A percentile compares a stretch with the other conserved stretches of the same genome.
Conservation (phyloP, 495 filamentous ascomycete species). For the Neurospora pannonica region DNA sequence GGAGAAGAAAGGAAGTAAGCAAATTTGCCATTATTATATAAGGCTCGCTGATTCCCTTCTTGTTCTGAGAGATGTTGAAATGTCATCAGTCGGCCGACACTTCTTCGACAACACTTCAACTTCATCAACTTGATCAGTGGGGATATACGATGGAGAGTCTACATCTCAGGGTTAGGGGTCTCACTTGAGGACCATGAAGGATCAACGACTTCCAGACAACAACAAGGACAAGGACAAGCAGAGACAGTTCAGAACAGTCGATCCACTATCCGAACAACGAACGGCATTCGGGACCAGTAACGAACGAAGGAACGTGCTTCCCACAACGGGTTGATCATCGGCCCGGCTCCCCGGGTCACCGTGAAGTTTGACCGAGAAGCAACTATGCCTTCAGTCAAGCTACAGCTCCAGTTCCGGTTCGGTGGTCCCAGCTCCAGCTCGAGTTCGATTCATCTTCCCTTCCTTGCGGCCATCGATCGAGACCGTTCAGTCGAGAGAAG, state of each 20-base stretch:
- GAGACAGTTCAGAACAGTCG: background rate
- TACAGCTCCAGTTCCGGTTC: too few species aligned
- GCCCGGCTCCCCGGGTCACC: background rate
- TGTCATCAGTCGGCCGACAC: background rate
- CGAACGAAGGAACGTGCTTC: background rate
- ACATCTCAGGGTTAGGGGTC: background rate
- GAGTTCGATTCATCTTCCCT: background rate
- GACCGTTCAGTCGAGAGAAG: background rate
- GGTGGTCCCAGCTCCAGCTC: background rate
- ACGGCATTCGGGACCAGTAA: background rate
- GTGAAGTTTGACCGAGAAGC: background rate
- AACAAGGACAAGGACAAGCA: background rate
- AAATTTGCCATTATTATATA: background rate
- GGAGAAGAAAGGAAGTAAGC: background rate
- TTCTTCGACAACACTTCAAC: background rate
- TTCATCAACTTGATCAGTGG: background rate
- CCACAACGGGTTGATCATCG: background rate
- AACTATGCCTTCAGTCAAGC: too few species aligned
- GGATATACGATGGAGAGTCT: background rate
- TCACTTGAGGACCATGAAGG: background rate
- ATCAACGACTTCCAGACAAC: background rate
- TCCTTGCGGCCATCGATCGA: background rate
- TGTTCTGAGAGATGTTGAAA: background rate
- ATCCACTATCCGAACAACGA: background rate
- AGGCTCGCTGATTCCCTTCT: background rate